Conservation (phyloP, 2,329 filamentous ascomycete species). For the Fonsecaea erecta region DNA sequence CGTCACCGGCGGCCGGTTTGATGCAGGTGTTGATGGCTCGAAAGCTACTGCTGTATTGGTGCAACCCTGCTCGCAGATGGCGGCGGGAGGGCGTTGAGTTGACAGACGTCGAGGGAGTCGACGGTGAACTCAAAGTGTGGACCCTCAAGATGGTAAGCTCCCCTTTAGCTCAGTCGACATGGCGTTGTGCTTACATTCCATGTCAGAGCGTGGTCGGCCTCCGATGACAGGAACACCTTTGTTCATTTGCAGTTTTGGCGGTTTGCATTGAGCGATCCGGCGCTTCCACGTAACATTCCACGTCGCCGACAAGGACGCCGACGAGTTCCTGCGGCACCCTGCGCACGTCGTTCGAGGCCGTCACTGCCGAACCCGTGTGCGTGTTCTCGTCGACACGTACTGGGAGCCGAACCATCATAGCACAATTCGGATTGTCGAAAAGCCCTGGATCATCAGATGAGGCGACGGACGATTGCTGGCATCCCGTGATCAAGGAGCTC, state of each 20-base stretch:
- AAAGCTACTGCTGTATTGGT: conserved; percentile 96
- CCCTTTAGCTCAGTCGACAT: background rate
- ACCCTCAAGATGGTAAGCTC: conserved; percentile 86
- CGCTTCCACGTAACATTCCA: background rate
- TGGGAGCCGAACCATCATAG: background rate
- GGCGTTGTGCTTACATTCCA: conserved; percentile 22
- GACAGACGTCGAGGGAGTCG: conserved; percentile 83
- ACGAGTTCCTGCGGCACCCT: background rate
- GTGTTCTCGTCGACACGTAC: background rate
- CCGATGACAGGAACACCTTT: conserved; percentile 55
- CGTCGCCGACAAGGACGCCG: background rate
- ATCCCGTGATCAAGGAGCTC: no score
- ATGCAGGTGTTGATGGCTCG: conserved; percentile 73
- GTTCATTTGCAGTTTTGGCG: background rate
- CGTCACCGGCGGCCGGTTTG: background rate
- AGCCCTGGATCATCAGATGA: no score
- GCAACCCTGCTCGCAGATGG: conserved; percentile 92
- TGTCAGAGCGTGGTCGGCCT: conserved; percentile 81
- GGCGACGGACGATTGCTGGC: no score
- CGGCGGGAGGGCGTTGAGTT: conserved; percentile 99
- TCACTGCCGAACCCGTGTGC: background rate
- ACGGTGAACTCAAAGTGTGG: conserved; percentile 95
- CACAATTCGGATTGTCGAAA: background rate
- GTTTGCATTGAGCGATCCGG: conserved; percentile 14
- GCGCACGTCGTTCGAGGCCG: background rate